phyloP scores from a whole-genome alignment of 495 filamentous ascomycete genomes.

The Platismatia glauca region DNA sequence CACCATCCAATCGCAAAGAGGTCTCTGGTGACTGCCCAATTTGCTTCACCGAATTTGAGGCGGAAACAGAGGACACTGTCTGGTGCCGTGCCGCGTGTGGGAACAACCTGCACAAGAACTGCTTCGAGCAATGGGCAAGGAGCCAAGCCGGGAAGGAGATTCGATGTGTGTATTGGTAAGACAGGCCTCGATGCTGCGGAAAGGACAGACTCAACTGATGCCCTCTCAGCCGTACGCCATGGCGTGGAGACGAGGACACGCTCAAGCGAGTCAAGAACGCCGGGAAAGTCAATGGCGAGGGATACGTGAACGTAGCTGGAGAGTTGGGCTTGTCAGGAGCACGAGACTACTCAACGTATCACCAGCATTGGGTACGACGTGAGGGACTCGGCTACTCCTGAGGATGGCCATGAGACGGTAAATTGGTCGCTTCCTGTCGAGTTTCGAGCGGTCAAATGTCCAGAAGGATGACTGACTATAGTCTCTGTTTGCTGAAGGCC shows the following conservation, averaged over 20 bases:
- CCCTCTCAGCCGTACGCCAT: constrained; percentile 45
- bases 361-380: constrained; percentile 33
- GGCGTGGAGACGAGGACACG: constrained; percentile 46
- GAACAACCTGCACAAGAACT: constrained; percentile 67
- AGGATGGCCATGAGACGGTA: not conserved
- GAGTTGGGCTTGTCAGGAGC: constrained; percentile 50
- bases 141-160: constrained; percentile 46
- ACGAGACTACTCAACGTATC: constrained; percentile 43
- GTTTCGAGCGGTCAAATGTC: not conserved
- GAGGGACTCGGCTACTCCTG: constrained; percentile 13
- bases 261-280: constrained; percentile 38
- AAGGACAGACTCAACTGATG: not conserved
- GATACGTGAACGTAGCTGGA: constrained; percentile 58
- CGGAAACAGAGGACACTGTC: constrained; percentile 47
- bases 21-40: constrained; percentile 73
- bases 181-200: not conserved
- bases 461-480: not conserved
- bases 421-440: not conserved
- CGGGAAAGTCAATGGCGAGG: constrained; percentile 40
- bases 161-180: constrained; percentile 58
- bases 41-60: constrained; percentile 61
- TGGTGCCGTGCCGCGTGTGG: constrained; percentile 69
- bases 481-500: not conserved
- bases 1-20: constrained; percentile 45
- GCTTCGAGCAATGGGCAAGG: constrained; percentile 62